Evolutionary conservation across 2,329 filamentous ascomycete species (phyloP), one percentile per base, ranked within the genome.

Genomic region (Karstenula rhodostoma): DNA sequence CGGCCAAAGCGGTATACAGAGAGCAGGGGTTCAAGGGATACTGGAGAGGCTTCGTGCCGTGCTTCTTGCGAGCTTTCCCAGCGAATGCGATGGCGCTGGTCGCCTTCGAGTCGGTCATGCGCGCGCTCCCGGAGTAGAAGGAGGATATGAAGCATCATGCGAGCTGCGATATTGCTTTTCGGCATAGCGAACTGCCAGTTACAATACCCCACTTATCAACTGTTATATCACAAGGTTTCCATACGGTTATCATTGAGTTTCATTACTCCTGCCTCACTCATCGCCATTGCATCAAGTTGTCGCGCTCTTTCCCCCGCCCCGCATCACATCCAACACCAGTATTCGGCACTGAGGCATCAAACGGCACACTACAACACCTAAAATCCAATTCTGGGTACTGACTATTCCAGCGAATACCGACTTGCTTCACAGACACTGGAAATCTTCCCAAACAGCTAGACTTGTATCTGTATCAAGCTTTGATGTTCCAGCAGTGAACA

Each of bases 61-160:
- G 94, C 77, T 97, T 98, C 76, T 76, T 98, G 74, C 84, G 95
- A 66, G 95, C 95, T 3, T 98, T 98, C 77, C 95, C 95, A 15
- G 94, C 95, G 25, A 98, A 98, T 82, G 95, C 94, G 0, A 90
- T 95, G 87, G 94, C 95, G 1, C 79, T 98, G 74, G 88, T 97
- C 56, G 94, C 91, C 29, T 98, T 98, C 83, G 95, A 99, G 78
- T 92, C 90, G 2, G 91, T 95, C 56, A 94, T 97, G 91, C 87
- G 93, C 52, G 70, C 72, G 53, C 58, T 79, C 61, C 73, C 75
- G 0, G 72, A 76, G 61, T 76, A 66, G 35, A 13, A 19, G 37
- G 8, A 54, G 25, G 23, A 19, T 15, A 22, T 3, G 19, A 9
- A 17, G 23, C 23, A 29, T 27, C 15, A 7, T 17, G 37, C 13